Percentiles rank a stretch among this genome's conserved stretches.
phyloP scores from a whole-genome alignment of 2,329 filamentous ascomycete species.

The Colletotrichum tropicicola region DNA sequence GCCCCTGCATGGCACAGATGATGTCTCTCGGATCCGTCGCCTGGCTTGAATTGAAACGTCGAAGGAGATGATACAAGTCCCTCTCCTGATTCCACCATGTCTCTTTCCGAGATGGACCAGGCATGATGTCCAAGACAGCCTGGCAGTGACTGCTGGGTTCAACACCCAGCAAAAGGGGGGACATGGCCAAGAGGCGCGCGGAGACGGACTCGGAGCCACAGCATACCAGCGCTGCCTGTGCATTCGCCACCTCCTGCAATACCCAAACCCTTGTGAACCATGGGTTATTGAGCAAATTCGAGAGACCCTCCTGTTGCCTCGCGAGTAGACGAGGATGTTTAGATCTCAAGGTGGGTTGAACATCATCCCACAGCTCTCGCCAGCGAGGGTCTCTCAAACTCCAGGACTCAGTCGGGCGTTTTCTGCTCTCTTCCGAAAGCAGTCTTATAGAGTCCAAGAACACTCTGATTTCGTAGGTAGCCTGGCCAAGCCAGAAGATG shows the following conservation, averaged over 20 bases:
- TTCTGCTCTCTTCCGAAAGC: not conserved
- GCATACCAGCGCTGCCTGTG: not conserved
- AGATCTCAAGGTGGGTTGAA: no score
- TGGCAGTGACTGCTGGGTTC: not conserved
- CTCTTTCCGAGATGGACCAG: not conserved
- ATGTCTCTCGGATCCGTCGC: not conserved
- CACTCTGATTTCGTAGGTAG: not conserved
- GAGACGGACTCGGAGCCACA: not conserved
- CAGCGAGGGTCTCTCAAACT: not conserved
- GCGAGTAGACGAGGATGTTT: not conserved
- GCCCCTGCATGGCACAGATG: constrained; percentile 2
- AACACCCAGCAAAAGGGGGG: not conserved
- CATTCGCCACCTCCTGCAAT: constrained; percentile 8
- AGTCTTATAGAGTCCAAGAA: not conserved
- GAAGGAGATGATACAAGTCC: not conserved
- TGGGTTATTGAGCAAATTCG: not conserved
- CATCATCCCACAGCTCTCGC: not conserved
- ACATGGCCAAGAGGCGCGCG: not conserved
- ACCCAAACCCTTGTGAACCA: constrained; percentile 20
- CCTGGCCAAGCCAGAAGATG: constrained; percentile 15
- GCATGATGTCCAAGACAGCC: constrained; percentile 6
- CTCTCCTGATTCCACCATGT: not conserved
- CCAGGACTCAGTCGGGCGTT: not conserved
- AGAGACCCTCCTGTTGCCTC: not conserved
- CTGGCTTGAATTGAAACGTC: not conserved